Conservation (phyloP, 2,329 filamentous ascomycete genomes). For the Teratosphaeria zuluensis region DNA sequence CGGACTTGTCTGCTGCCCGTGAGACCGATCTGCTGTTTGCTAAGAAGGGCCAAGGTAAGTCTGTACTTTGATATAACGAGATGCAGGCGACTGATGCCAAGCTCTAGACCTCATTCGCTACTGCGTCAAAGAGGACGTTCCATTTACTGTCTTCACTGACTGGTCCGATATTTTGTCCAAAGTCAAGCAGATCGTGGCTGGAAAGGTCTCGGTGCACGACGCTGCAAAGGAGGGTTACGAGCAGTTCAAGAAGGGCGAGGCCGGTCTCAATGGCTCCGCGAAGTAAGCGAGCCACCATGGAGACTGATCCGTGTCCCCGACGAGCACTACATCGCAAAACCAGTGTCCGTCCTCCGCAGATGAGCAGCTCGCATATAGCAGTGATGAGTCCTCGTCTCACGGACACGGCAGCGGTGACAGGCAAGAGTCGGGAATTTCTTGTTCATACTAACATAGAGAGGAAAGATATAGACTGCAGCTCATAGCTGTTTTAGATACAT, state of each 20-base stretch:
- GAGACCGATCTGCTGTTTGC: constrained; percentile 92
- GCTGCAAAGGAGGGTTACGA: constrained; percentile 50
- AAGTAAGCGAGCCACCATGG: constrained; percentile 1
- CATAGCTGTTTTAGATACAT: no score
- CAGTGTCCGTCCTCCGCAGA: no score
- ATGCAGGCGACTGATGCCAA: neutral
- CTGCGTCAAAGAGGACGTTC: constrained; percentile 73
- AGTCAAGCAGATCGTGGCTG: constrained; percentile 66
- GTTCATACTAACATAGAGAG: no score
- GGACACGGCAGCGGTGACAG: no score
- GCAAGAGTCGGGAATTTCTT: no score
- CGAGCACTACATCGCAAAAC: no score
- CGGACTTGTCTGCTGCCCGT: constrained; percentile 79
- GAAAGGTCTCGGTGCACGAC: constrained; percentile 59
- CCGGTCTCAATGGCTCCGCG: constrained; percentile 21
- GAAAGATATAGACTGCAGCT: no score
- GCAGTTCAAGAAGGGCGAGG: constrained; percentile 36
- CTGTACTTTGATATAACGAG: neutral
- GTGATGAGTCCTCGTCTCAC: no score
- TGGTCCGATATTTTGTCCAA: constrained; percentile 70
- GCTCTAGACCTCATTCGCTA: constrained; percentile 69
- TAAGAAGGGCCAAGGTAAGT: constrained; percentile 73
- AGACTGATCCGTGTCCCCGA: no score
- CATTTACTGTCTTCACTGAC: constrained; percentile 79
- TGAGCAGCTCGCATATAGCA: no score